Conservation (phyloP, 2,329 filamentous ascomycete species). For the Anthostomella pinea region DNA sequence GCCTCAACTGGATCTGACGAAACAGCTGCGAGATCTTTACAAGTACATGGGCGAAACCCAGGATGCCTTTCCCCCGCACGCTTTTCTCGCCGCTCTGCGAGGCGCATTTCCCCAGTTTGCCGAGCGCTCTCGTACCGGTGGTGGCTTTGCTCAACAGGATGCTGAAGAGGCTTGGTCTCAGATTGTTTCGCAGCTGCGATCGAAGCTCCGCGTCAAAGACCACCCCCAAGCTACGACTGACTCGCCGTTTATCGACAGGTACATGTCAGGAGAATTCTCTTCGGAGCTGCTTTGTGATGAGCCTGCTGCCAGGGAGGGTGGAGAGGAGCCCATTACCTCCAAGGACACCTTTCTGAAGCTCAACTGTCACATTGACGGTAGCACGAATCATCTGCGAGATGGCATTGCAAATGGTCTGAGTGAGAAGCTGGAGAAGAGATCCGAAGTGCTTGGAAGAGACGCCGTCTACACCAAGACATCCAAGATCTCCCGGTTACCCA, state of each 20-base stretch:
- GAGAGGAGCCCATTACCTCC: slow-evolving; percentile 65
- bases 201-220: slow-evolving; percentile 66
- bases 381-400: slow-evolving; percentile 87
- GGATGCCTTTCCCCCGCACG: slow-evolving; percentile 76
- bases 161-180: slow-evolving; percentile 98
- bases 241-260: slow-evolving; percentile 81
- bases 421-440: slow-evolving; percentile 90
- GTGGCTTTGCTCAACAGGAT: slow-evolving; percentile 94
- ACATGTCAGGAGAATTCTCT: slow-evolving; percentile 79
- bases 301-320: slow-evolving; percentile 67
- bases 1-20: slow-evolving; percentile 68
- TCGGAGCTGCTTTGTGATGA: slow-evolving; percentile 83
- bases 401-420: slow-evolving; percentile 78
- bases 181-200: slow-evolving; percentile 78
- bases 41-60: slow-evolving; percentile 88
- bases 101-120: slow-evolving; percentile 87
- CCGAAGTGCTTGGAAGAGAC: slow-evolving; percentile 71
- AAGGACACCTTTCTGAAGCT: slow-evolving; percentile 85
- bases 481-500: slow-evolving; percentile 85
- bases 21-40: slow-evolving; percentile 78
- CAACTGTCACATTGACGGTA: slow-evolving; percentile 87
- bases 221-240: slow-evolving; percentile 43
- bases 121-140: slow-evolving; percentile 76
- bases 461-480: slow-evolving; percentile 86
- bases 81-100: slow-evolving; percentile 79